phyloP scores from a whole-genome alignment of 345 rosid species.

The Acer saccharum region DNA sequence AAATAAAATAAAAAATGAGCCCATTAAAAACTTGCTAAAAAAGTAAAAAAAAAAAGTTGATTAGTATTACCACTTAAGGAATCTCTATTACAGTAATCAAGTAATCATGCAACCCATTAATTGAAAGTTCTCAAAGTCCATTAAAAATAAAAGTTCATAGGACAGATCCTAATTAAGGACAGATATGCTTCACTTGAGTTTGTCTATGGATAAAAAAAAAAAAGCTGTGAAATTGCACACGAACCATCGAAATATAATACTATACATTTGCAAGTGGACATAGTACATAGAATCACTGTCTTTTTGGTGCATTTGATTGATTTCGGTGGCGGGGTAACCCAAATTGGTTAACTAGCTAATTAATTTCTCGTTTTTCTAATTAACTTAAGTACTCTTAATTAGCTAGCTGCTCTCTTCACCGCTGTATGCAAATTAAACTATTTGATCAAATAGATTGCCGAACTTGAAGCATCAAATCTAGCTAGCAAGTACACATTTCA shows the following conservation, averaged over 20 bases:
- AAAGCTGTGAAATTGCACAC: constrained; percentile 13
- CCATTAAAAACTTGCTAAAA: neutral
- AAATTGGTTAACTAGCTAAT: neutral
- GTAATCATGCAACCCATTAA: constrained; percentile 27
- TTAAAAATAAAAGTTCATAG: constrained; percentile 5
- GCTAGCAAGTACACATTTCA: constrained; percentile 16
- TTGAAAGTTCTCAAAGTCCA: constrained; percentile 12
- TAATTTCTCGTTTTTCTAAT: neutral
- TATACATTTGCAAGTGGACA: constrained; percentile 31
- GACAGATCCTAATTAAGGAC: constrained; percentile 7
- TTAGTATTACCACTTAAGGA: neutral
- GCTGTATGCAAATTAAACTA: neutral
- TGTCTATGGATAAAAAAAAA: no score
- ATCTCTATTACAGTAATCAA: constrained; percentile 23
- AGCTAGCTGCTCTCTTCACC: neutral
- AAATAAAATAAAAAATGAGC: no score
- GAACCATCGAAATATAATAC: constrained; percentile 32
- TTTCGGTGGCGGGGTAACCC: constrained; percentile 24
- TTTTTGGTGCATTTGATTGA: constrained; percentile 14
- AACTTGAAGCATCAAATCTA: constrained; percentile 7
- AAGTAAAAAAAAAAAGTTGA: neutral
- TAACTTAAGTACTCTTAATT: neutral
- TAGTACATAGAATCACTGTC: constrained; percentile 17
- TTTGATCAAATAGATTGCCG: constrained; percentile 11
- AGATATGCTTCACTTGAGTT: constrained; percentile 36